Evolutionary conservation across 192 early-diverging fungal genomes (phyloP), one percentile per base, ranked within the genome.

Genomic region (Backusella tuberculispora): DNA sequence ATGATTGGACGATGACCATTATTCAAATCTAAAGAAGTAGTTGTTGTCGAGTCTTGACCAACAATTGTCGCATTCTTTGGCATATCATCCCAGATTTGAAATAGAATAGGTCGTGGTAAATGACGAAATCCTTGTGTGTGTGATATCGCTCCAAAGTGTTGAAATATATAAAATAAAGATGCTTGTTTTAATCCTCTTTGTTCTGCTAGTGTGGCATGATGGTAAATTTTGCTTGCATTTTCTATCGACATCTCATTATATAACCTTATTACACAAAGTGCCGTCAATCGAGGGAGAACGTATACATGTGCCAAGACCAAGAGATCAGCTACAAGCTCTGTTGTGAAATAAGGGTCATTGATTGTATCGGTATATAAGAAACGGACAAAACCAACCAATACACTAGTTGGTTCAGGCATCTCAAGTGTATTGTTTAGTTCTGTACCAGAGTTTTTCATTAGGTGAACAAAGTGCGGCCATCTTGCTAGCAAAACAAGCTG

Each of bases 281-380:
- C 77, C 5, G 81, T 74, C 29, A 92, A 74, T 43, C 90, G 81
- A 13, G 81, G 78, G 69, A 92, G 67, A 34, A 85, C 69, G 74
- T 92, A 92, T 70, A 86, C 78, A 60, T 88, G 86, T 26, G 85
- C 89, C 73, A 92, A 78, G 4, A 90, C 82, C 63, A 92, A 63
- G 29, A 92, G 79, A 70, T 90, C 88, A 0, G 84, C 77, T 21
- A 87, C 68, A 15, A 80, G 76, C 15, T 84, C 79, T 34, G 79
- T 76, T 10, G 78, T 45, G 37, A 85, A 72, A 46, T 34, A 47
- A 6, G 56, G 67, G 15, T 78, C 79, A 10, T 79, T 72, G 6
- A 91, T 74, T 2, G 80, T 76, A 64, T 91, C 90, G 14, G 88
- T 88, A 68, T 92, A 91, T 7, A 91, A 66, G 44, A 80, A 92